Base-by-base conservation (phyloP, 768 basidiomycete species). In the Pleurotus cornucopiae region DNA sequence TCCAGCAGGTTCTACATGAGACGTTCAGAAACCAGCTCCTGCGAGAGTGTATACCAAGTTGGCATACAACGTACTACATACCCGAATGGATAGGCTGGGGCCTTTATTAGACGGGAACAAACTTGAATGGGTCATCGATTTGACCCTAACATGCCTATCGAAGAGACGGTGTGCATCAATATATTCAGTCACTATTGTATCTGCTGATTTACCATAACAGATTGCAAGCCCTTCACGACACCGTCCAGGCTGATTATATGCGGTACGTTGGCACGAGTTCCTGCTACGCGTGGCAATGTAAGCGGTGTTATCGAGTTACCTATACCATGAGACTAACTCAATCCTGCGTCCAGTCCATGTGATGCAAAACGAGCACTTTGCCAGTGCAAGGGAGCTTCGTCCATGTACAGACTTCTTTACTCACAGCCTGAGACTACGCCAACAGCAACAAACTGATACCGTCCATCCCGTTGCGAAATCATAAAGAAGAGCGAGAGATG, bases 391-490 rank as follows among this genome's bases (percentile, higher is more conserved):
- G 30, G 21, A 30, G 54, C 43, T 16, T 49, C 30, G 30, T 16
- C 11, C 6, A 12, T 18, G 14, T 2, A 12, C 18, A 25, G 16
- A 48, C 14, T 6, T 9, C 30, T 25, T 41, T 14, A 21, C 6
- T 14, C 6, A 11, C 45, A 18, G 18, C 18, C 18, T 18, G 18
- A 72, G 70, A 70, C 61, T 75, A 75, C 25, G 74, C 76, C 5
- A 75, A 74, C 59, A 64, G 57, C 21, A 73, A 76, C 61, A 73
- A 70, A 37, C 67, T 76, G 30, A 80, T 77, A 5, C 78, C 77
- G 5, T 84, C 85, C 68, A 79, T 84, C 67, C 78, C 79, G 9
- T 84, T 85, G 84, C 84, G 85, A 65, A 83, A 85, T 66, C 76
- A 81, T 57, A 84, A 85, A 63, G 84, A 85, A 63, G 84, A 82